Evolutionary conservation across 495 filamentous ascomycete genomes (phyloP), one percentile per base, ranked within the genome.

Genomic region (Aspergillus egyptiacus): DNA sequence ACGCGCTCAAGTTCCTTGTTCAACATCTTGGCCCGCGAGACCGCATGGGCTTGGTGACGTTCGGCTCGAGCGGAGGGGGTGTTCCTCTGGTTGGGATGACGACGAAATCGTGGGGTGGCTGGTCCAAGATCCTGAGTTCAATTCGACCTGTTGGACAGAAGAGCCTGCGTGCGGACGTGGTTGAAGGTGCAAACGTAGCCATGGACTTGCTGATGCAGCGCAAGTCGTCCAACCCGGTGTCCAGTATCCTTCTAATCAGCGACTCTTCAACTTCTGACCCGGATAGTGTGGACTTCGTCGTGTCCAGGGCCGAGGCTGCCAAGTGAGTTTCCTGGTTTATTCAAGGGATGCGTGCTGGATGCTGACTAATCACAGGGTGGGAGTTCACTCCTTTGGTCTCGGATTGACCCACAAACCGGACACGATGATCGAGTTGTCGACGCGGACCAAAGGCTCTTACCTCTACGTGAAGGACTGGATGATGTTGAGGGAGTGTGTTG

Each of bases 381-480:
- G 86, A 28, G 96, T 99, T 48, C 89, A 97, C 64, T 96, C 94
- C 0, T 97, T 97, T 59, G 93, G 93, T 34, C 79, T 99, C 28
- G 93, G 93, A 20, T 78, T 96, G 68, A 96, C 93, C 0, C 93
- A 99, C 68, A 99, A 99, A 66, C 93, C 93, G 5, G 94, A 97
- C 62, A 96, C 90, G 0, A 94, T 99, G 87, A 96, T 99, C 41
- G 93, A 97, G 60, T 70, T 99, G 2, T 96, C 94, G 5, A 91
- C 88, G 23, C 80, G 91, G 43, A 99, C 93, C 6, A 99, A 97
- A 68, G 93, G 91, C 3, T 91, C 89, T 14, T 99, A 96, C 58
- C 91, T 90, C 5, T 99, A 97, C 59, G 91, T 97, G 58, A 97
- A 97, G 66, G 93, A 99, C 63, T 99, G 93, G 93, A 99, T 97